A percentile compares a stretch with the other conserved stretches of the same genome.
phyloP scores from a whole-genome alignment of 2,329 filamentous ascomycete genomes.

The Hypoxylon sp. region DNA sequence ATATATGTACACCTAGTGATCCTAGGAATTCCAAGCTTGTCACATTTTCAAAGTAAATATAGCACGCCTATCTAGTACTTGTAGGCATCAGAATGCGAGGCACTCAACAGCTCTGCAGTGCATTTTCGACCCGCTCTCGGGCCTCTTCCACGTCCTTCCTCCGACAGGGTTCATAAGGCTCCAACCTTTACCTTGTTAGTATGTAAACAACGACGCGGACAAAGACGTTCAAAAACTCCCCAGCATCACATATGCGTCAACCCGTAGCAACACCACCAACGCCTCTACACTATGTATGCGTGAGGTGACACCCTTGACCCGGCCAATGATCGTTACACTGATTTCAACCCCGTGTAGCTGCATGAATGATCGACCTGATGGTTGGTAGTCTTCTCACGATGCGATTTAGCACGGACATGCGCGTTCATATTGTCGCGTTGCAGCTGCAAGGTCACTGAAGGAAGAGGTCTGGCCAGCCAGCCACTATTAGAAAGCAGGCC shows the following conservation, averaged over 20 bases:
- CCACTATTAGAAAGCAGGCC: slow-evolving; percentile 7
- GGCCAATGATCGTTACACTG: slow-evolving; percentile 28
- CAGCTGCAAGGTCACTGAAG: slow-evolving; percentile 26
- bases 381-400: slow-evolving; percentile 19
- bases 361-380: slow-evolving; percentile 39
- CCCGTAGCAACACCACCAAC: slow-evolving; percentile 18
- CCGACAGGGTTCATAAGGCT: slow-evolving; percentile 12
- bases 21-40: neutral
- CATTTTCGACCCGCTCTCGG: slow-evolving; percentile 8
- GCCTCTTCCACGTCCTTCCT: slow-evolving; percentile 19
- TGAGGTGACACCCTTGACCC: slow-evolving; percentile 18
- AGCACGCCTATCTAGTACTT: neutral
- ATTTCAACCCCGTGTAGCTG: slow-evolving; percentile 32
- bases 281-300: slow-evolving; percentile 26
- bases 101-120: neutral
- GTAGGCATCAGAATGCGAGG: neutral
- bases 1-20: neutral
- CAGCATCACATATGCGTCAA: slow-evolving; percentile 27
- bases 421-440: slow-evolving; percentile 24
- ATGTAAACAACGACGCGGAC: slow-evolving; percentile 1
- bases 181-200: slow-evolving; percentile 1
- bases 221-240: slow-evolving; percentile 29
- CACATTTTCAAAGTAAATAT: slow-evolving; percentile 9
- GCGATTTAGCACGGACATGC: slow-evolving; percentile 24
- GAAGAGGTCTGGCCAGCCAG: slow-evolving; percentile 2